phyloP scores from a whole-genome alignment of 164 flowering plant genomes.

The Chimonanthus salicifolius region DNA sequence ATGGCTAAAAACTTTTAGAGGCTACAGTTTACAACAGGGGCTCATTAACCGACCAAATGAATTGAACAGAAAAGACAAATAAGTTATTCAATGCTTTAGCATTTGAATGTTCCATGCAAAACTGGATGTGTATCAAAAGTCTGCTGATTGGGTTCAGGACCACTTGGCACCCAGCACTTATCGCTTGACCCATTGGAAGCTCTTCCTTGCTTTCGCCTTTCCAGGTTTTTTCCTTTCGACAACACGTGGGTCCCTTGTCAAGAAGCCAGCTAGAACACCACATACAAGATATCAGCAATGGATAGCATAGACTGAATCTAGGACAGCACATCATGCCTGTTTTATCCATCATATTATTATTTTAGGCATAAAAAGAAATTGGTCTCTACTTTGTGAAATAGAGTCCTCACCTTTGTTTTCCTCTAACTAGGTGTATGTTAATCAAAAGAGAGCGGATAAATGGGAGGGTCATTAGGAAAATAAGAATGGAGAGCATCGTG shows the following conservation, averaged over 20 bases:
- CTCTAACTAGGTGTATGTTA: no score
- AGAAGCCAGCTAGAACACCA: conserved; percentile 63
- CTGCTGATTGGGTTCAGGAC: background rate
- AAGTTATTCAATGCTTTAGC: background rate
- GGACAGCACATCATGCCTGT: no score
- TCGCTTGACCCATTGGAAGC: conserved; percentile 99
- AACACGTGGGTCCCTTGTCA: conserved; percentile 87
- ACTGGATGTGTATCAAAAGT: conserved; percentile 5
- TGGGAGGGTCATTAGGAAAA: no score
- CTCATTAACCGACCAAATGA: background rate
- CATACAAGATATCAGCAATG: conserved; percentile 1
- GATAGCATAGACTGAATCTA: background rate
- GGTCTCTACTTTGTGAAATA: no score
- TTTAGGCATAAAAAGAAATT: no score
- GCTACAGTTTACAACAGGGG: background rate
- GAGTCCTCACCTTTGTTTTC: no score
- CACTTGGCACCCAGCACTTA: conserved; percentile 18
- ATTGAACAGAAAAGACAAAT: background rate
- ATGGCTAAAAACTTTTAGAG: background rate
- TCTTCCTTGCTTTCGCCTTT: conserved; percentile 96
- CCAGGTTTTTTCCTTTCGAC: conserved; percentile 99
- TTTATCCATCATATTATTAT: no score
- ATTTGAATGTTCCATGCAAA: conserved; percentile 11
- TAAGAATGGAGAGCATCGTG: no score
- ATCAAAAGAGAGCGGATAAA: no score